These are phyloP conservation scores for Aureobasidium sp. DNA, from an alignment of 2,329 filamentous ascomycete genomes.

Conservation along the genomic window DNA sequence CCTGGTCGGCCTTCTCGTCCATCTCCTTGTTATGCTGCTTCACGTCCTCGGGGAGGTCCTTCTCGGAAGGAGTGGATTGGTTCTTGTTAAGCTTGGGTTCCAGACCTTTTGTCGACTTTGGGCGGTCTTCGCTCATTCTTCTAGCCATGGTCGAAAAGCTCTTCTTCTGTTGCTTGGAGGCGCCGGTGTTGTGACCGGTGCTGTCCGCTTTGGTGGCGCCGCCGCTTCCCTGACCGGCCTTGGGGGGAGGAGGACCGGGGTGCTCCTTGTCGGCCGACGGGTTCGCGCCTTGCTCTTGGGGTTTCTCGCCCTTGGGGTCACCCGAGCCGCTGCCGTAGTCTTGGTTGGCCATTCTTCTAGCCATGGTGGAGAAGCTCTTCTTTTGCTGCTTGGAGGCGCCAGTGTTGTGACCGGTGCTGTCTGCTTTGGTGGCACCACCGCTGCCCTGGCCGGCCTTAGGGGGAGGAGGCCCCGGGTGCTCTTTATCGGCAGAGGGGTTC, in stretches of 20 bases:
- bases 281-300: constrained; percentile 36
- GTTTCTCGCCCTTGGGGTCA: constrained; percentile 38
- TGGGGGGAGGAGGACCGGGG: constrained; percentile 38
- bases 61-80: constrained; percentile 28
- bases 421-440: constrained; percentile 27
- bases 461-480: constrained; percentile 40
- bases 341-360: constrained; percentile 18
- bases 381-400: constrained; percentile 17
- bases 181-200: constrained; percentile 17
- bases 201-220: constrained; percentile 25
- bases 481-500: constrained; percentile 33
- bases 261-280: constrained; percentile 37
- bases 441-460: constrained; percentile 35
- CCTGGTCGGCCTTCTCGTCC: constrained; percentile 36
- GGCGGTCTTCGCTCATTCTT: constrained; percentile 5
- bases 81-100: constrained; percentile 37
- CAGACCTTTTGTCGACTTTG: constrained; percentile 26
- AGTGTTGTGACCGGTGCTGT: constrained; percentile 17
- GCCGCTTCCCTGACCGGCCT: constrained; percentile 32
- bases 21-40: constrained; percentile 40
- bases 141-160: constrained; percentile 12
- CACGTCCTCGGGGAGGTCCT: constrained; percentile 30
- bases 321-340: constrained; percentile 40
- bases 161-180: constrained; percentile 17
- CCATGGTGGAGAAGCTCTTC: constrained; percentile 14